Conservation (phyloP, 2,329 filamentous ascomycete species). For the Aspergillus chevalieri region DNA sequence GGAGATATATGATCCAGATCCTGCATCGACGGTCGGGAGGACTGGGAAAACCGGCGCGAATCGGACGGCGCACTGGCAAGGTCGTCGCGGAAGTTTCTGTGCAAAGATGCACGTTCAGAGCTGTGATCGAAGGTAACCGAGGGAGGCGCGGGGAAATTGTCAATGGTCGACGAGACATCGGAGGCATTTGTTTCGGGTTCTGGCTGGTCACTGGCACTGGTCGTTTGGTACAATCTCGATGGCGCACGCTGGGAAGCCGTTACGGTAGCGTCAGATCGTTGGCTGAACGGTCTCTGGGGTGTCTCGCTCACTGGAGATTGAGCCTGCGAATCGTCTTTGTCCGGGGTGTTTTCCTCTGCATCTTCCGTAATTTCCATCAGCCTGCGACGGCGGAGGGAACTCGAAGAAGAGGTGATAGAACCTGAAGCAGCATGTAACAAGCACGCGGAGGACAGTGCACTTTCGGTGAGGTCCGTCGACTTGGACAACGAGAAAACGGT, state of each 20-base stretch:
- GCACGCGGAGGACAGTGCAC: constrained; percentile 79
- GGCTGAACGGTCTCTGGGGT: constrained; percentile 23
- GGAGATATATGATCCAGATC: constrained; percentile 36
- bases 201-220: constrained; percentile 14
- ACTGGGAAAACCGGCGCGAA: constrained; percentile 35
- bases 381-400: constrained; percentile 68
- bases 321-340: constrained; percentile 42
- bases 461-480: constrained; percentile 76
- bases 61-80: constrained; percentile 30
- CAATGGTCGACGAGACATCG: constrained; percentile 6
- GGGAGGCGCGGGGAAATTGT: constrained; percentile 2
- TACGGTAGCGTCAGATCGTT: constrained; percentile 28
- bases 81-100: constrained; percentile 29
- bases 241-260: constrained; percentile 23
- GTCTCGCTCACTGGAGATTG: constrained; percentile 14
- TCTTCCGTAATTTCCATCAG: constrained; percentile 93
- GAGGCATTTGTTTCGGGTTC: constrained; percentile 7
- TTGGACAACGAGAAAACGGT: constrained; percentile 70
- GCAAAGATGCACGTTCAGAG: constrained; percentile 18
- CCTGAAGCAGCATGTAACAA: constrained; percentile 81
- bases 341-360: constrained; percentile 69
- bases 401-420: constrained; percentile 77
- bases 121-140: constrained; percentile 8
- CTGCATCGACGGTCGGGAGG: constrained; percentile 38
- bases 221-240: constrained; percentile 7